Percentiles rank a stretch among this genome's conserved stretches.
These are phyloP conservation scores for Trichoderma sp. DNA, from an alignment of 2,329 filamentous ascomycete genomes.

Conservation along the genomic window DNA sequence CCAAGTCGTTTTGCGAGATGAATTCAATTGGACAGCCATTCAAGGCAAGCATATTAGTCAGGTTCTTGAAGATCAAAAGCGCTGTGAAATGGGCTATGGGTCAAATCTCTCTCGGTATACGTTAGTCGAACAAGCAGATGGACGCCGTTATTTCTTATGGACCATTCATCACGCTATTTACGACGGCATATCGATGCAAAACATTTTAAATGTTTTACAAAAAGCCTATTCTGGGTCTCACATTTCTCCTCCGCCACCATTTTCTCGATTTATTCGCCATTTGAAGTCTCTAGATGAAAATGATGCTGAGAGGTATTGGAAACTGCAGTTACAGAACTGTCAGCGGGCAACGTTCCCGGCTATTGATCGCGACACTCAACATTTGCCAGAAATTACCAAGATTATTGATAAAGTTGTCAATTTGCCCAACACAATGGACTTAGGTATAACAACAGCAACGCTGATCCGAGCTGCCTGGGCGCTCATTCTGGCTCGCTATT, in stretches of 20 bases:
- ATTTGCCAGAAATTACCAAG: background rate
- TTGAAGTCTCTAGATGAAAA: too few relatives aligned
- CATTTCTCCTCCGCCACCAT: too few relatives aligned
- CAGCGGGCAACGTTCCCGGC: background rate
- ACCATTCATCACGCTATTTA: too few relatives aligned
- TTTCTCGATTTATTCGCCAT: too few relatives aligned
- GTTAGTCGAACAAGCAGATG: too few relatives aligned
- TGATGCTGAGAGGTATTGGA: constrained; percentile 1
- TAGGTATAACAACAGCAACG: constrained; percentile 30
- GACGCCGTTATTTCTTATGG: too few relatives aligned
- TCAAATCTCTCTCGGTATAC: too few relatives aligned
- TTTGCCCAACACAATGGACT: background rate
- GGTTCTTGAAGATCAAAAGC: too few relatives aligned
- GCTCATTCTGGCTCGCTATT: constrained; percentile 44
- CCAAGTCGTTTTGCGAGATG: constrained; percentile 29
- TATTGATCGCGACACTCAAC: background rate
- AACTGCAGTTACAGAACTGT: background rate
- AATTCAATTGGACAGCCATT: background rate
- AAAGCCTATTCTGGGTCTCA: too few relatives aligned
- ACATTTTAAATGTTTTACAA: too few relatives aligned
- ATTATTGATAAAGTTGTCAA: background rate
- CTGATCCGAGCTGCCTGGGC: constrained; percentile 37
- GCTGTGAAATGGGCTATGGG: too few relatives aligned
- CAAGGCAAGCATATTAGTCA: background rate
- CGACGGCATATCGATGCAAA: too few relatives aligned